Conservation (phyloP, 1,284 basidiomycete genomes). For the Ganoderma multipileum region DNA sequence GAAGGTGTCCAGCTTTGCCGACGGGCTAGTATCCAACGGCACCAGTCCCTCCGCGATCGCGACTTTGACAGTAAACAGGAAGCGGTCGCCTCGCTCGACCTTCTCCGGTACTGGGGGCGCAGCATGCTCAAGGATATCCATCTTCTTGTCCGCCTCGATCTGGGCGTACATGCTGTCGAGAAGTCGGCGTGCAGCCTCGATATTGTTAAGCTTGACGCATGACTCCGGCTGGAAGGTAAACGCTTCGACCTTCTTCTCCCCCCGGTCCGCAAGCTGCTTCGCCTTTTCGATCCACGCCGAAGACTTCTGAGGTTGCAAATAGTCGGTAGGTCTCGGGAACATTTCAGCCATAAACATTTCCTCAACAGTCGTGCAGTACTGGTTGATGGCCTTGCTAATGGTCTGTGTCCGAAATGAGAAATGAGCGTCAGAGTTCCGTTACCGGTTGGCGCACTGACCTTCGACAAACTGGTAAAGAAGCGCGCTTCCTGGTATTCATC, state of each 20-base stretch:
- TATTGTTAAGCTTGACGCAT: slow-evolving; percentile 98
- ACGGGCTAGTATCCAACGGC: slow-evolving; percentile 73
- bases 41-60: slow-evolving; percentile 88
- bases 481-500: slow-evolving; percentile 89
- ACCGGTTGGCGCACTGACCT: slow-evolving; percentile 54
- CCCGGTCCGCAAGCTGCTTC: slow-evolving; percentile 75
- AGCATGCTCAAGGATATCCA: slow-evolving; percentile 64
- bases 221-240: slow-evolving; percentile 95
- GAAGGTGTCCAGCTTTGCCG: slow-evolving; percentile 86
- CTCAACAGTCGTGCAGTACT: slow-evolving; percentile 91
- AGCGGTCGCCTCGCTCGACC: slow-evolving; percentile 57
- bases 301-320: slow-evolving; percentile 81
- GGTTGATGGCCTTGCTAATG: slow-evolving; percentile 90
- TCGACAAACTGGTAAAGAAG: slow-evolving; percentile 89
- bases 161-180: slow-evolving; percentile 95
- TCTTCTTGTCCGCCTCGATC: slow-evolving; percentile 90
- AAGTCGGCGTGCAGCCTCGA: slow-evolving; percentile 89
- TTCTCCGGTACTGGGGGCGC: slow-evolving; percentile 78
- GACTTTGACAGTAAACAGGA: slow-evolving; percentile 95
- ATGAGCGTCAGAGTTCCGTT: slow-evolving; percentile 1
- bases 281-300: slow-evolving; percentile 97
- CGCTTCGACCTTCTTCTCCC: slow-evolving; percentile 91
- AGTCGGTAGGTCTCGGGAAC: slow-evolving; percentile 84
- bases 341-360: slow-evolving; percentile 93
- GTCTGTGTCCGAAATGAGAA: slow-evolving; percentile 57